A percentile compares a stretch with the other conserved stretches of the same genome.
Evolutionary conservation across 163 green algal genomes (phyloP).

Genomic region (Scenedesmus sp.): DNA sequence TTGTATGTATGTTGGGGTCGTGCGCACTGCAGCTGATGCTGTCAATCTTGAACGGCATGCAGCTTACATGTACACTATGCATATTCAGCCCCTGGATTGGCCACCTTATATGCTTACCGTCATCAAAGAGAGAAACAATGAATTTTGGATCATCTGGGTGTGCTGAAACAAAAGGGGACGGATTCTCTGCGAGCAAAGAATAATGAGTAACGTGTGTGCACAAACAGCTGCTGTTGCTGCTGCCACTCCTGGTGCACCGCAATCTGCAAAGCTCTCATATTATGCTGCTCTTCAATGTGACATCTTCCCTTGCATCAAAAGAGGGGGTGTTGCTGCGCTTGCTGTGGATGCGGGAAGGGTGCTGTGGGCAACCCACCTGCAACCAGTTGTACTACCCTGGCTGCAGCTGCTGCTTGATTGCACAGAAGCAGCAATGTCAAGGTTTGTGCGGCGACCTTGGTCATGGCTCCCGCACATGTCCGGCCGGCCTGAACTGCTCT

Average conservation of each 20-base stretch:
- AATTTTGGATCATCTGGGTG: slow-evolving; percentile 45
- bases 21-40: neutral
- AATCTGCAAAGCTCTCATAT: too few species aligned
- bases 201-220: neutral
- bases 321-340: neutral
- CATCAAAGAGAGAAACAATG: slow-evolving; percentile 33
- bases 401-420: neutral
- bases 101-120: slow-evolving; percentile 38
- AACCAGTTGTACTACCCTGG: slow-evolving; percentile 38
- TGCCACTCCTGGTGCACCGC: too few species aligned
- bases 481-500: neutral
- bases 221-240: neutral
- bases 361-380: neutral
- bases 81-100: too few species aligned
- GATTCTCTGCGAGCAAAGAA: slow-evolving; percentile 27
- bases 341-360: neutral
- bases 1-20: too few species aligned
- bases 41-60: too few species aligned
- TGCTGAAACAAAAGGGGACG: slow-evolving; percentile 38
- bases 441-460: neutral
- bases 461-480: neutral
- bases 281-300: too few species aligned
- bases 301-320: too few species aligned
- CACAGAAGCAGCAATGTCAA: neutral
- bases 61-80: too few species aligned